Evolutionary conservation across 2,329 filamentous ascomycete genomes (phyloP).

Genomic region (Albophoma yamanashiensis): DNA sequence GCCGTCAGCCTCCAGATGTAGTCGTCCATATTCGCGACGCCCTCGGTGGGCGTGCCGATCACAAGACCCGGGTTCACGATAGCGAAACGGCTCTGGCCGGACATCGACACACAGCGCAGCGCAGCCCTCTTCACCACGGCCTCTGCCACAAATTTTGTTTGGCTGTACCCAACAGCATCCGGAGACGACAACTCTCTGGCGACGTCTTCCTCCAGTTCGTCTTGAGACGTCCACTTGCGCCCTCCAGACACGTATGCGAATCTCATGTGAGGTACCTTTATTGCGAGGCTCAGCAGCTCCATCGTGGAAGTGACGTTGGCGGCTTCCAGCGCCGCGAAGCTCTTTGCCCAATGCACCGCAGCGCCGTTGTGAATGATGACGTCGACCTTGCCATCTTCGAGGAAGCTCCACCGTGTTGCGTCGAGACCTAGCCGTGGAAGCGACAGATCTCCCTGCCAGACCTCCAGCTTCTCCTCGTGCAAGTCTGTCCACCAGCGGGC

Average conservation of each 20-base stretch:
- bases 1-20: slow-evolving; percentile 10
- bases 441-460: slow-evolving; percentile 4
- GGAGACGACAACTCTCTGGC: neutral
- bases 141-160: slow-evolving; percentile 13
- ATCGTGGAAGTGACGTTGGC: slow-evolving; percentile 4
- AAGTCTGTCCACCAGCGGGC: slow-evolving; percentile 4
- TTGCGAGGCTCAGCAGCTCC: slow-evolving; percentile 3
- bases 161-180: slow-evolving; percentile 8
- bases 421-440: neutral
- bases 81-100: neutral
- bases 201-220: slow-evolving; percentile 1
- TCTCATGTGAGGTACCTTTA: neutral
- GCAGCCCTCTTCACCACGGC: slow-evolving; percentile 8
- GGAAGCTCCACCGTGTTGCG: neutral
- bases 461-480: slow-evolving; percentile 3
- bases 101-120: neutral
- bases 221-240: neutral
- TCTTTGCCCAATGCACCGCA: slow-evolving; percentile 4
- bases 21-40: slow-evolving; percentile 9
- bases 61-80: slow-evolving; percentile 6
- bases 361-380: slow-evolving; percentile 8
- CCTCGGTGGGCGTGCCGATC: slow-evolving; percentile 10
- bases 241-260: slow-evolving; percentile 2
- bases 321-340: slow-evolving; percentile 3
- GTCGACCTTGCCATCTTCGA: neutral